phyloP scores from a whole-genome alignment of 768 basidiomycete species.

The Suillus subalutaceus region DNA sequence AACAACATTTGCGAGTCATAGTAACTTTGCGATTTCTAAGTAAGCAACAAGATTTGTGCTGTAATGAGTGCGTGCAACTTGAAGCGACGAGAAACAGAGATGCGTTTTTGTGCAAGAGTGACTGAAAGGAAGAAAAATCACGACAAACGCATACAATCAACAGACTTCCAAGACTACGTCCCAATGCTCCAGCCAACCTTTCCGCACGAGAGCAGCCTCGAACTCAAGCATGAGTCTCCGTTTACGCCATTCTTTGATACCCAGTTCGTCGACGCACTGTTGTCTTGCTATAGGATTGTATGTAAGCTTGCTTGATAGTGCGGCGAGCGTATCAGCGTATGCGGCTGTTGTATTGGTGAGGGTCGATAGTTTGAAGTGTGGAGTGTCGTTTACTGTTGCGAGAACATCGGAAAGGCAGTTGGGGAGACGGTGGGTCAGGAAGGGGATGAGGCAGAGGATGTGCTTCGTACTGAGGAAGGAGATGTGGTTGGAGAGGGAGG shows the following conservation, averaged over 20 bases:
- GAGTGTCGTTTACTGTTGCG: slow-evolving; percentile 32
- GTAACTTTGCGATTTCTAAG: neutral
- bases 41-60: neutral
- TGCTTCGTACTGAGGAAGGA: slow-evolving; percentile 38
- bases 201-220: slow-evolving; percentile 53
- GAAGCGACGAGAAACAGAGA: neutral
- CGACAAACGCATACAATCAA: neutral
- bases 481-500: slow-evolving; percentile 40
- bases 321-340: slow-evolving; percentile 25
- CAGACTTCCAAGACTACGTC: slow-evolving; percentile 18
- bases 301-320: slow-evolving; percentile 13
- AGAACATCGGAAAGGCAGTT: slow-evolving; percentile 42
- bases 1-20: too few relatives aligned
- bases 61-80: neutral
- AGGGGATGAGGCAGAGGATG: slow-evolving; percentile 48
- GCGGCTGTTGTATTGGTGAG: slow-evolving; percentile 44
- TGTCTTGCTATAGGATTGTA: slow-evolving; percentile 19
- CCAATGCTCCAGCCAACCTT: slow-evolving; percentile 52
- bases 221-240: slow-evolving; percentile 50
- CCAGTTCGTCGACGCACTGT: slow-evolving; percentile 21
- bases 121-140: neutral
- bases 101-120: neutral
- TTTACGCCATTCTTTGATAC: slow-evolving; percentile 47
- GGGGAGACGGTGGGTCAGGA: slow-evolving; percentile 36
- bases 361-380: slow-evolving; percentile 33